These are phyloP conservation scores for Cystobasidium sp. DNA, from an alignment of 1,284 basidiomycete species.

Conservation along the genomic window DNA sequence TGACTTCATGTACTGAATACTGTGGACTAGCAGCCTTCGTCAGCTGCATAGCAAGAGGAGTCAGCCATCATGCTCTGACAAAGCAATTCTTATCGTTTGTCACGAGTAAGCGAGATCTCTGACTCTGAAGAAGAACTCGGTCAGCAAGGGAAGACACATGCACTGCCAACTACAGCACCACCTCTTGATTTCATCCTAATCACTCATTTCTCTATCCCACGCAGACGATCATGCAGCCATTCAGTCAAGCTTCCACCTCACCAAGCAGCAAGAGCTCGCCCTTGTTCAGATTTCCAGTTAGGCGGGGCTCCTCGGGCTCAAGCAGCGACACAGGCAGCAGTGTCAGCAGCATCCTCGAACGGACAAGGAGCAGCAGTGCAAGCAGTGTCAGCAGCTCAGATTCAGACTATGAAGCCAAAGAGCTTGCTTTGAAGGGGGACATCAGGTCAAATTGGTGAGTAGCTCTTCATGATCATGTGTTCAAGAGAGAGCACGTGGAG, in stretches of 20 bases:
- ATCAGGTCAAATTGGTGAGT: constrained; percentile 24
- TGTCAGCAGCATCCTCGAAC: constrained; percentile 11
- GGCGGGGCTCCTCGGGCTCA: constrained; percentile 3
- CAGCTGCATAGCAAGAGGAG: background rate
- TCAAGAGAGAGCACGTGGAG: background rate
- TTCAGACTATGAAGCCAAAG: constrained; percentile 12
- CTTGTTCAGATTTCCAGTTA: constrained; percentile 18
- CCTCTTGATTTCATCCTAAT: too few species aligned
- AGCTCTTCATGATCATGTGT: background rate
- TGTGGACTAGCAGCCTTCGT: background rate
- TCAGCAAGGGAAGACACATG: too few species aligned
- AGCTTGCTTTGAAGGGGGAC: constrained; percentile 7
- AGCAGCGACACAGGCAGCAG: background rate
- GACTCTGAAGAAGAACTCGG: too few species aligned
- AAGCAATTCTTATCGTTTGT: background rate
- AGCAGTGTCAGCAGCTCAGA: background rate
- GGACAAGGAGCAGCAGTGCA: constrained; percentile 19
- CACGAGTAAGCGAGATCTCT: too few species aligned
- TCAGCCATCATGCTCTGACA: background rate
- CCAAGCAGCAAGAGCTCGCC: background rate
- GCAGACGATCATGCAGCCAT: background rate
- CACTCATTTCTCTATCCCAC: background rate
- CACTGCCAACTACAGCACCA: too few species aligned
- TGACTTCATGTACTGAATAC: background rate
- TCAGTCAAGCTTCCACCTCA: background rate